Percentiles rank a stretch among this genome's conserved stretches.
Evolutionary conservation across 2,329 filamentous ascomycete genomes (phyloP).

Genomic region (Dactylellina sp.): DNA sequence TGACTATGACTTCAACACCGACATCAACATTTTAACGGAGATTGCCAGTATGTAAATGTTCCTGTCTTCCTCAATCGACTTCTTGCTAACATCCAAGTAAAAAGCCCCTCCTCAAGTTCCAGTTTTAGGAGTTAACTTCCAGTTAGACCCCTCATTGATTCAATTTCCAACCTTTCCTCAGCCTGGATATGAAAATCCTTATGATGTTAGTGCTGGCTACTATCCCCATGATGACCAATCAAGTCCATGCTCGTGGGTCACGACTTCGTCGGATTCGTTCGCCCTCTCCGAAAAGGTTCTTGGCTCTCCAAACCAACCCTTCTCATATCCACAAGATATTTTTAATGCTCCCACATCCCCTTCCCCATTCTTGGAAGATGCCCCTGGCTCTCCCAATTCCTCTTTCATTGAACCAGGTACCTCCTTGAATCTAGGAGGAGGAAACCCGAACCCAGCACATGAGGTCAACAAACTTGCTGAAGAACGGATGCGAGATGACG

Average conservation of each 20-base stretch:
- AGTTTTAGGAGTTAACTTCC: no score
- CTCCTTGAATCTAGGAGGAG: background rate
- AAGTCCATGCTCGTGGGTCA: background rate
- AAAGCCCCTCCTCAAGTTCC: no score
- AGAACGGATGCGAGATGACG: constrained; percentile 10
- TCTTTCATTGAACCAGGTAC: background rate
- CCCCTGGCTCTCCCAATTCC: constrained; percentile 7
- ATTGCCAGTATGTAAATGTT: no score
- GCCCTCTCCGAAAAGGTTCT: no score
- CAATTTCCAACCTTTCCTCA: no score
- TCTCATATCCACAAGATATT: background rate
- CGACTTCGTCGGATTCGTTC: constrained; percentile 12
- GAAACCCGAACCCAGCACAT: no score
- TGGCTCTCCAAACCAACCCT: no score
- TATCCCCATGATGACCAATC: background rate
- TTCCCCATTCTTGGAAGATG: constrained; percentile 7
- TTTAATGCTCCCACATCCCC: background rate
- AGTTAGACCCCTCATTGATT: no score
- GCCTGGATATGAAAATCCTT: background rate
- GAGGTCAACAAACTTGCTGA: constrained; percentile 23
- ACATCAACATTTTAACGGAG: no score
- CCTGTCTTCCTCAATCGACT: no score
- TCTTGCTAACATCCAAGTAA: no score
- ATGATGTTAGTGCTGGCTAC: background rate
- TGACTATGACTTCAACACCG: no score